Evolutionary conservation across 2,329 filamentous ascomycete genomes (phyloP), one percentile per base, ranked within the genome.

Genomic region (Calonectria montana): DNA sequence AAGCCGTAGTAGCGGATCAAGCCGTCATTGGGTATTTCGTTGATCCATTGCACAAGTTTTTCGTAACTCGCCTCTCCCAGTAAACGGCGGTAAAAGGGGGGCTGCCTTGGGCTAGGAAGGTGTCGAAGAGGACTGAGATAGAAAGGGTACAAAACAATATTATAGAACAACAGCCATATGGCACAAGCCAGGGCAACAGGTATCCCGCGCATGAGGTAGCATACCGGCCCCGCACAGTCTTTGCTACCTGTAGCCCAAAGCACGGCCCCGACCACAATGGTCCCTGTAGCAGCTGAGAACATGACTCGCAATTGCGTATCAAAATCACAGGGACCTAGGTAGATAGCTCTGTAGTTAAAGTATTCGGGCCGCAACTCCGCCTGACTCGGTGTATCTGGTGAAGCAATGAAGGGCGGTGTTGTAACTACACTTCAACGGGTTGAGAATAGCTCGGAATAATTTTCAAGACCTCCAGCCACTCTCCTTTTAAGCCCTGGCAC

Each of bases 151-250:
- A 72, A 23, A 21, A 72, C 18, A 21, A 72, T 35, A 10, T 72
- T 41, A 16, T 72, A 72, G 21, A 64, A 25, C 16, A 66, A 16
- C 21, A 70, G 43, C 43, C 66, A 91, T 4, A 87, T 87, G 2
- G 87, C 85, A 70, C 88, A 87, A 73, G 90, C 88, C 15, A 84
- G 80, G 0, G 87, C 84, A 1, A 88, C 87, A 3, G 83, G 87
- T 73, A 90, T 89, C 1, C 88, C 88, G 53, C 84, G 84, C 86
- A 90, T 89, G 80, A 86, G 86, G 47, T 88, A 87, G 71, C 90
- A 87, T 76, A 88, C 88, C 1, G 88, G 87, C 15, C 91, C 88
- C 15, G 90, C 83, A 23, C 86, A 70, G 0, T 55, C 23, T 55
- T 12, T 41, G 35, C 47, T 55, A 21, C 21, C 23, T 12, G 21